Evolutionary conservation across 768 basidiomycete genomes (phyloP), one percentile per base, ranked within the genome.

Genomic region (Postia placenta): DNA sequence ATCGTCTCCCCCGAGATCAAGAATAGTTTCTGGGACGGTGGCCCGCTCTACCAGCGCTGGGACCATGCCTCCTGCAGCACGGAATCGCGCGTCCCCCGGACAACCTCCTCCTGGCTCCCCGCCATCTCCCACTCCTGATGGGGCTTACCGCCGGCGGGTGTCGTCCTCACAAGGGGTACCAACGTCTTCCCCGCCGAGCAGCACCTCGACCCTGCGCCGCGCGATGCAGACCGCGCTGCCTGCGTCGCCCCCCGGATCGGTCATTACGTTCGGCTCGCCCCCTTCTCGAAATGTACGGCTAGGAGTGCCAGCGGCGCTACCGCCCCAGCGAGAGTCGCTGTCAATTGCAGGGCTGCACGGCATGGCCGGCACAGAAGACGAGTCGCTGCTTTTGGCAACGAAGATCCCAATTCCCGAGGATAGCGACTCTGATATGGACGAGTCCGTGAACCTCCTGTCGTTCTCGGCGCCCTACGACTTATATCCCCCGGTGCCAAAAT

Each of bases 391-490:
- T 33, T 69, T 84, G 39, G 86, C 88, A 1, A 79, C 83, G 49
- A 71, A 72, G 22, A 81, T 88, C 33, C 89, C 87, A n/a, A 73
- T 88, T 17, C 87, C 88, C 2, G 83, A 80, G 54, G 69, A 83
- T 56, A 80, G 75, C 54, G 87, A 88, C 57, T 85, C 81, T 0
- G 87, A 87, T 30, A 73, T 71, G 58, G 70, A 75, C 20, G 67
- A 69, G 17, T 76, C 81, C 12, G 64, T 74, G 22, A 81, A 88
- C 55, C 67, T 80, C 15, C 73, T 87, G 65, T 86, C 87, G 4
- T 88, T 91, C 57, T 86, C 87, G 1, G 70, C 81, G 20, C 80
- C 83, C 17, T 85, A 76, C 55, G 79, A 80, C 57, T 45, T 70
- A 17, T 69, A 71, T 63, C 66, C 74, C 67, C 63, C 74, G 54